Conservation (phyloP, 352 stramenopile species). For the Phytophthora vignae region DNA sequence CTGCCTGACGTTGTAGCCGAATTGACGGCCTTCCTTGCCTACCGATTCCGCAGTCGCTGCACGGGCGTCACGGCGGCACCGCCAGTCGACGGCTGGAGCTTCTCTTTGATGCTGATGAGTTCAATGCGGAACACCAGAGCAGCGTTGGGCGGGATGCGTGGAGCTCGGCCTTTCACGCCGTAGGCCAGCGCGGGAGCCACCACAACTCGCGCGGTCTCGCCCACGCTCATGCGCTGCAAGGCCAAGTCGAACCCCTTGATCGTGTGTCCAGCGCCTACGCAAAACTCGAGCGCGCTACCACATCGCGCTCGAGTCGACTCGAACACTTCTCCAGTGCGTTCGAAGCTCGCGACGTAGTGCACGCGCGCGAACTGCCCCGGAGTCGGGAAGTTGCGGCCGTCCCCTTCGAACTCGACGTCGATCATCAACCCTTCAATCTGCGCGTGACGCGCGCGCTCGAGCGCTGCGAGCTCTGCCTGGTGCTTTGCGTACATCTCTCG, state of each 20-base stretch:
- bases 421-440: slow-evolving; percentile 56
- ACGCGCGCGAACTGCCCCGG: slow-evolving; percentile 75
- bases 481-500: slow-evolving; percentile 47
- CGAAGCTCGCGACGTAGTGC: slow-evolving; percentile 73
- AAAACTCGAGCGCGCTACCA: slow-evolving; percentile 68
- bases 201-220: slow-evolving; percentile 72
- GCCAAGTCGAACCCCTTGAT: slow-evolving; percentile 78
- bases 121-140: slow-evolving; percentile 85
- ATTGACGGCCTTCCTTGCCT: not conserved
- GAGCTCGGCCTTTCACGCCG: slow-evolving; percentile 70
- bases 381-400: slow-evolving; percentile 62
- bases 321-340: slow-evolving; percentile 59
- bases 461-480: slow-evolving; percentile 50
- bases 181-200: slow-evolving; percentile 75
- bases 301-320: slow-evolving; percentile 71
- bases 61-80: slow-evolving; percentile 22
- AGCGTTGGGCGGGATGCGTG: slow-evolving; percentile 72
- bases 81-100: slow-evolving; percentile 47
- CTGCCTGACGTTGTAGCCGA: not conserved
- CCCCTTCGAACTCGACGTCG: slow-evolving; percentile 64
- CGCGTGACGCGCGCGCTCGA: slow-evolving; percentile 50
- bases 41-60: slow-evolving; percentile 35
- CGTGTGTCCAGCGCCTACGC: slow-evolving; percentile 70
- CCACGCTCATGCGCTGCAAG: slow-evolving; percentile 78
- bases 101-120: slow-evolving; percentile 85